phyloP scores from a whole-genome alignment of 2,329 filamentous ascomycete species.

The Fusarium floridanum region DNA sequence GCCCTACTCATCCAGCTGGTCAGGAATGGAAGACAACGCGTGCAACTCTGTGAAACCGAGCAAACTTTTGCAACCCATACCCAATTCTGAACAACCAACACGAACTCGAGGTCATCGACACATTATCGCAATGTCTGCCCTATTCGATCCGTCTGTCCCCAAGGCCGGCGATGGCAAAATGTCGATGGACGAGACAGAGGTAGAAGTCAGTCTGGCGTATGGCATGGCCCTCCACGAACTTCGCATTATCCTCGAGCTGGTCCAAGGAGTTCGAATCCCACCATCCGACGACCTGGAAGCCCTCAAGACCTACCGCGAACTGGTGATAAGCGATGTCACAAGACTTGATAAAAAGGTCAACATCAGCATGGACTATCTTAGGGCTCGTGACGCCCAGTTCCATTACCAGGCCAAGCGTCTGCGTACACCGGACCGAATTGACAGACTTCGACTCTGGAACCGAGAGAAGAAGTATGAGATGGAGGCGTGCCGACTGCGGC shows the following conservation, averaged over 20 bases:
- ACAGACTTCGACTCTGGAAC: slow-evolving; percentile 36
- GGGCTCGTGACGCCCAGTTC: slow-evolving; percentile 32
- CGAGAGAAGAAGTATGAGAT: slow-evolving; percentile 33
- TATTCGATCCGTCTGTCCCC: slow-evolving; percentile 29
- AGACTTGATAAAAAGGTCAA: slow-evolving; percentile 23
- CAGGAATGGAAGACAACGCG: not conserved
- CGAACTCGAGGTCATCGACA: not conserved
- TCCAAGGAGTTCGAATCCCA: slow-evolving; percentile 10
- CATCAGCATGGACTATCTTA: slow-evolving; percentile 30
- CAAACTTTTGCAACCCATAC: not conserved
- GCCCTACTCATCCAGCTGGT: not conserved
- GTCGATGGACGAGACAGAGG: slow-evolving; percentile 26
- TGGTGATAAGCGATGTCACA: slow-evolving; percentile 15
- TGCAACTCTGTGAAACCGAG: slow-evolving; percentile 19
- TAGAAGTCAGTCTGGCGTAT: slow-evolving; percentile 34
- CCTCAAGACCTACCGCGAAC: slow-evolving; percentile 19
- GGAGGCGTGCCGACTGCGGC: slow-evolving; percentile 17
- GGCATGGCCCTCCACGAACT: slow-evolving; percentile 33
- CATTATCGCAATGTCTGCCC: slow-evolving; percentile 10
- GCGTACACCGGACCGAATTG: slow-evolving; percentile 30
- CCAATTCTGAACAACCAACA: not conserved
- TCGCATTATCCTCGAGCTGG: slow-evolving; percentile 26
- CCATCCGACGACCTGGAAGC: slow-evolving; percentile 13
- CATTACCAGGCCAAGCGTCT: slow-evolving; percentile 37
- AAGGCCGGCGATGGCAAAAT: slow-evolving; percentile 27